Base-by-base conservation (phyloP, 257 asterid species). In the Eucommia ulmoides region DNA sequence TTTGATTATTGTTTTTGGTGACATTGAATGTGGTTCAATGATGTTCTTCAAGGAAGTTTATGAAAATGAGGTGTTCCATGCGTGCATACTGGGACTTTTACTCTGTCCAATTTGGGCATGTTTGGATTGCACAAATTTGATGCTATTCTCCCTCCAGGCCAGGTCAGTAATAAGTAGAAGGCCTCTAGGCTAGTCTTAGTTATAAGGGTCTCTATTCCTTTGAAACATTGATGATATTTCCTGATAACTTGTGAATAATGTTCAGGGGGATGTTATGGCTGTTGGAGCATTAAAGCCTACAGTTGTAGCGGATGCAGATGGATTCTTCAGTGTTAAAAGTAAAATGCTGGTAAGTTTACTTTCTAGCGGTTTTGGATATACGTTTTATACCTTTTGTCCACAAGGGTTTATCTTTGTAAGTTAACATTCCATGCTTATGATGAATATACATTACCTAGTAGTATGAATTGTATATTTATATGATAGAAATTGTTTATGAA, bases 91-190 rank as follows among this genome's bases (percentile, higher is more conserved):
- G 97, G 97, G 63, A 88, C 95, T 21, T 88, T 84, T 68, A 79
- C 95, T 1, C 50, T 88, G 41, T 81, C 97, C 20, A 88, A 88
- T 64, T 67, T 88, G 79, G 94, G 97, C 52, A 84, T 88, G 97
- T 84, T 81, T 66, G 95, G 97, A 66, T 93, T 81, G 60, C 95
- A 88, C 67, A 70, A 88, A 35, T 87, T 84, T 64, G 97, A 88
- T 75, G 95, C 97, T 45, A 84, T 88, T 61, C 85, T 88, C 64
- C 97, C 97, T 33, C 94, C 95, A 8, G 95, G 93, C 59, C 89
- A 83, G 93, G 94, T 87, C 46, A 65, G 72, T 51, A 51, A 35
- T 49, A 9, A 51, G 22, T 44, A 33, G 8, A n/a, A n/a, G n/a
- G n/a, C 10, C 19, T 19, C 24, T 22, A 16, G 38, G 11, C 46